phyloP scores from a whole-genome alignment of 148 eudicot genomes.

The Nyssa sinensis region DNA sequence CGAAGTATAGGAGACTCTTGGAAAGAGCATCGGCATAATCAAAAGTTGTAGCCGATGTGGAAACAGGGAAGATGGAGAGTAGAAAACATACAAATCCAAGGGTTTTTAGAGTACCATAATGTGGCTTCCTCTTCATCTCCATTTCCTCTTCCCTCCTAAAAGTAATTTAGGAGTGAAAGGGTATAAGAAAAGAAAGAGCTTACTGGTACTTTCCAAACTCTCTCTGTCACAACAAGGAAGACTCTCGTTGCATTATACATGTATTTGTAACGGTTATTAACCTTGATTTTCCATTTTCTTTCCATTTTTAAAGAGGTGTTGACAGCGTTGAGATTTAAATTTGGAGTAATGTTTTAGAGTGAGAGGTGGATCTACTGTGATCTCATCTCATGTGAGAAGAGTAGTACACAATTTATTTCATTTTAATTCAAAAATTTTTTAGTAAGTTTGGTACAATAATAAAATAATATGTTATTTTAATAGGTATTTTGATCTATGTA shows the following conservation, averaged over 20 bases:
- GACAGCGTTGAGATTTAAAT: too few species aligned
- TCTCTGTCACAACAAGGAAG: not conserved
- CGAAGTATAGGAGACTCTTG: conserved; percentile 66
- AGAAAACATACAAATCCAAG: not conserved
- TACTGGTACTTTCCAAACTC: not conserved
- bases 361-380: too few species aligned
- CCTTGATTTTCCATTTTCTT: too few species aligned
- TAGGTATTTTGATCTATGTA: too few species aligned
- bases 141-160: conserved; percentile 21
- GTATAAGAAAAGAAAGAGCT: not conserved
- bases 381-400: too few species aligned
- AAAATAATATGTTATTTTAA: too few species aligned
- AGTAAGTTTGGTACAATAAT: too few species aligned
- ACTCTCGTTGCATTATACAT: not conserved
- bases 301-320: too few species aligned
- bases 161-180: conserved; percentile 19
- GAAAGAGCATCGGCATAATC: conserved; percentile 55
- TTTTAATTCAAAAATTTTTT: too few species aligned
- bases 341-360: too few species aligned
- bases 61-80: not conserved
- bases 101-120: not conserved
- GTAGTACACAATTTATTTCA: too few species aligned
- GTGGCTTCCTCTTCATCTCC: conserved; percentile 11
- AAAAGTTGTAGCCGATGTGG: conserved; percentile 13
- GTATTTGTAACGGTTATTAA: not conserved